Evolutionary conservation across 2,329 filamentous ascomycete species (phyloP).

Genomic region (Scedosporium minutisporum): DNA sequence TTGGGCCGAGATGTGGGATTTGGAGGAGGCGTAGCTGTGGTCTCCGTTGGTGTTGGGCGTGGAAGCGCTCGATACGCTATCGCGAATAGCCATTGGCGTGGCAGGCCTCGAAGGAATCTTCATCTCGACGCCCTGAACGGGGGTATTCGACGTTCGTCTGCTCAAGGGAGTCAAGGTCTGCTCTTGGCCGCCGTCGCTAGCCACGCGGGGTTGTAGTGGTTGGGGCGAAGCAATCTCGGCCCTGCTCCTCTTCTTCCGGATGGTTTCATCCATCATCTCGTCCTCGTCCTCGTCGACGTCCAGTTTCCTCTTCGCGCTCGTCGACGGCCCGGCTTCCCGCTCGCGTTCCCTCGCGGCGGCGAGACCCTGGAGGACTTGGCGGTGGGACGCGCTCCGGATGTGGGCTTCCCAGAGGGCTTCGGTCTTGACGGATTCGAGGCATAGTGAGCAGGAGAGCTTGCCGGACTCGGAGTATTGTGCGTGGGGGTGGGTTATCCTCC

Average conservation of each 20-base stretch:
- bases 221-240: conserved; percentile 19
- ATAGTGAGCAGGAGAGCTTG: conserved; percentile 58
- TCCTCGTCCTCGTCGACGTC: conserved; percentile 22
- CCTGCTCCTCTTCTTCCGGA: conserved; percentile 36
- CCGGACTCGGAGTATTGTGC: conserved; percentile 59
- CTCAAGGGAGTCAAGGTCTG: conserved; percentile 28
- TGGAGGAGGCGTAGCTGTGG: conserved; percentile 9
- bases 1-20: conserved; percentile 14
- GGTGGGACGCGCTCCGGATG: conserved; percentile 38
- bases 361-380: conserved; percentile 21
- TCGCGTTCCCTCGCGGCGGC: conserved; percentile 8
- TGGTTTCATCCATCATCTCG: conserved; percentile 14
- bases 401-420: conserved; percentile 61
- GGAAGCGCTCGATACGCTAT: conserved; percentile 23
- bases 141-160: conserved; percentile 41
- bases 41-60: conserved; percentile 11
- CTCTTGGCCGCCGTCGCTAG: conserved; percentile 4
- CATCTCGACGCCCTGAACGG: conserved; percentile 47
- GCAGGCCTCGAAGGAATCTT: conserved; percentile 55
- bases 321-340: neutral
- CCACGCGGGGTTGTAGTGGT: conserved; percentile 12
- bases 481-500: conserved; percentile 61
- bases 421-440: conserved; percentile 53
- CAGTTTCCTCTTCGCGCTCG: conserved; percentile 23
- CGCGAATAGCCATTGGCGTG: conserved; percentile 30